Evolutionary conservation across 148 eudicot genomes (phyloP).

Genomic region (Vaccinium macrocarpon): DNA sequence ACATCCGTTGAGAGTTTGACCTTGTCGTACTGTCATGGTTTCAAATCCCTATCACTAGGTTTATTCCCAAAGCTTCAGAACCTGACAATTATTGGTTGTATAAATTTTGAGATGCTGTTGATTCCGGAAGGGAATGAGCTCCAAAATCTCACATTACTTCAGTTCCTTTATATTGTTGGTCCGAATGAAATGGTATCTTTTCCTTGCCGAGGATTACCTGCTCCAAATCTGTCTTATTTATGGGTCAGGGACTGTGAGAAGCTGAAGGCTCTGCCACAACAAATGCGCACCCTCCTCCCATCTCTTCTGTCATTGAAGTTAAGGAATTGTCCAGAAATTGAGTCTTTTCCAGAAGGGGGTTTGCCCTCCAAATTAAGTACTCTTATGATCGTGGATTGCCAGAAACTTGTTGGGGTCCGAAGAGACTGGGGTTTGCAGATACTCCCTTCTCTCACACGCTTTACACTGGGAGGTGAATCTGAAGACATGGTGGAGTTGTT

Average conservation of each 20-base stretch:
- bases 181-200: not conserved
- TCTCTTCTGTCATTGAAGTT: not conserved
- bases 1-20: too few relatives aligned
- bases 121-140: not conserved
- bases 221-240: not conserved
- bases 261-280: not conserved
- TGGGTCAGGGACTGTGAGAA: not conserved
- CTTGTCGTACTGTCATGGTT: not conserved
- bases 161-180: not conserved
- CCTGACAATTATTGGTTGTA: not conserved
- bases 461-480: too few relatives aligned
- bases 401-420: too few relatives aligned
- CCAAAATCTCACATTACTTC: not conserved
- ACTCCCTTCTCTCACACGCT: too few relatives aligned
- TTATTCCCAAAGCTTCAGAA: not conserved
- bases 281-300: constrained; percentile 8
- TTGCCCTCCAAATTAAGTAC: too few relatives aligned
- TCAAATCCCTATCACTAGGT: not conserved
- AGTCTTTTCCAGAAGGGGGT: not conserved
- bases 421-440: too few relatives aligned
- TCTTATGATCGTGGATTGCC: too few relatives aligned
- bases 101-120: not conserved
- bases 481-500: too few relatives aligned
- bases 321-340: not conserved
- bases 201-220: not conserved